These are phyloP conservation scores for Taphrina flavorubra DNA, from an alignment of 1,139 yeast genomes.

Conservation along the genomic window DNA sequence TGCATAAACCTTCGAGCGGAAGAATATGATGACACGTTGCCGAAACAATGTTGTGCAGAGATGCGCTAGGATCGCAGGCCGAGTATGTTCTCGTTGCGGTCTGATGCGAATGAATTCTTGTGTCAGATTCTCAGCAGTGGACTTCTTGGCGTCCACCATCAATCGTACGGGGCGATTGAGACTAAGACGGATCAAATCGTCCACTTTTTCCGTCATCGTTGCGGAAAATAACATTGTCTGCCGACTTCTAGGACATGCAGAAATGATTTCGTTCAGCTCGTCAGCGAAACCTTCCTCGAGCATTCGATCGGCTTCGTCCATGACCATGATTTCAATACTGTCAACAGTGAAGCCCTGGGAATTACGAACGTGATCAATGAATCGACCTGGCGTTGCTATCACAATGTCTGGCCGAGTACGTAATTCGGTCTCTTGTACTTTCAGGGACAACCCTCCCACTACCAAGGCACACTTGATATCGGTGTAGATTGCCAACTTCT, in stretches of 20 bases:
- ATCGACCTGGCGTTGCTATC: constrained; percentile 95
- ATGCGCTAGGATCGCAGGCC: constrained; percentile 70
- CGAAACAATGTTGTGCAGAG: constrained; percentile 64
- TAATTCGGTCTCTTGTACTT: constrained; percentile 93
- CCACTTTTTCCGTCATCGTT: constrained; percentile 93
- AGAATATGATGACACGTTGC: constrained; percentile 83
- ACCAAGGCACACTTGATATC: constrained; percentile 87
- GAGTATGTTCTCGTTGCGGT: constrained; percentile 74
- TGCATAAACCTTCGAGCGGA: constrained; percentile 86
- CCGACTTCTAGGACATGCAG: constrained; percentile 83
- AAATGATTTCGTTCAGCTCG: constrained; percentile 86
- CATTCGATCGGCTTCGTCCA: constrained; percentile 99
- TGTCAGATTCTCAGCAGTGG: constrained; percentile 81
- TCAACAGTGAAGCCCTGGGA: constrained; percentile 93
- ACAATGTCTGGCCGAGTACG: constrained; percentile 93
- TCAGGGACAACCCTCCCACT: constrained; percentile 93
- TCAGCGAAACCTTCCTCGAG: constrained; percentile 97
- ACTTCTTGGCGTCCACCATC: constrained; percentile 95
- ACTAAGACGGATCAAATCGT: constrained; percentile 72
- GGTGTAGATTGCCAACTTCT: constrained; percentile 75
- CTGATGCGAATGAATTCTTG: constrained; percentile 96
- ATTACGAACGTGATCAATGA: constrained; percentile 93
- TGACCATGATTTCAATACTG: constrained; percentile 84
- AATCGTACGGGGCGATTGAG: constrained; percentile 88
- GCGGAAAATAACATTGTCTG: constrained; percentile 95